Evolutionary conservation across 2,329 filamentous ascomycete genomes (phyloP), one percentile per base, ranked within the genome.

Genomic region (Xylariaceae sp.): DNA sequence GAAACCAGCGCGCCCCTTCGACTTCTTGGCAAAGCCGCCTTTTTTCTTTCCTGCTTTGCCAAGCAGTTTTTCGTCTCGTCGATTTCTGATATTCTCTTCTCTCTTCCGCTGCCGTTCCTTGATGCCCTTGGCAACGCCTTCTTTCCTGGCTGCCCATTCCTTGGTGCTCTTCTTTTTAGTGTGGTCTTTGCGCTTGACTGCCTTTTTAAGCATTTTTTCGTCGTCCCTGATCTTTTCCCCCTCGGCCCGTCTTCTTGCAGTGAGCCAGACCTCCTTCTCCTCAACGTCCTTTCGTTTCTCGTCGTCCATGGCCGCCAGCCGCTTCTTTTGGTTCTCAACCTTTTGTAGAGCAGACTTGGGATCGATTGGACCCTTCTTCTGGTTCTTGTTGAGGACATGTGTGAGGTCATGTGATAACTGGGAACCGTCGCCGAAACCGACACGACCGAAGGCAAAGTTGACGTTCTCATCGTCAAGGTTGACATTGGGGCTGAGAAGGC

Each of bases 241-340:
- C 69, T 96, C 89, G 1, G 88, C 90, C 19, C 88, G 85, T 71
- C 90, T 90, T 71, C 93, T 88, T 2, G 94, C 94, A 44, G 89
- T 93, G 53, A 97, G 78, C 94, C 94, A 99, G 52, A 86, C 77
- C 64, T 99, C 93, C 76, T 97, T 97, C 71, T 97, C 90, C 55
- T 91, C 85, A 42, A 97, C 87, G 54, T 96, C 89, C 56, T 86
- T 86, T 50, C 88, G 87, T 74, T 96, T 96, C 60, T 84, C 82
- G 1, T 87, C 83, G 62, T 93, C 88, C 65, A 96, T 82, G 28
- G 76, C 81, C 42, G 85, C 81, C 31, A 97, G 75, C 28, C 91
- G 87, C 63, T 87, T 84, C 73, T 92, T 88, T 72, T 96, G 93
- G 65, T 90, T 89, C 72, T 97, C 87, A 1, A 90, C 42, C 47